A percentile compares a stretch with the other conserved stretches of the same genome.
Conservation (phyloP, 208 protist species). For the Sergeia podlipaevii region DNA sequence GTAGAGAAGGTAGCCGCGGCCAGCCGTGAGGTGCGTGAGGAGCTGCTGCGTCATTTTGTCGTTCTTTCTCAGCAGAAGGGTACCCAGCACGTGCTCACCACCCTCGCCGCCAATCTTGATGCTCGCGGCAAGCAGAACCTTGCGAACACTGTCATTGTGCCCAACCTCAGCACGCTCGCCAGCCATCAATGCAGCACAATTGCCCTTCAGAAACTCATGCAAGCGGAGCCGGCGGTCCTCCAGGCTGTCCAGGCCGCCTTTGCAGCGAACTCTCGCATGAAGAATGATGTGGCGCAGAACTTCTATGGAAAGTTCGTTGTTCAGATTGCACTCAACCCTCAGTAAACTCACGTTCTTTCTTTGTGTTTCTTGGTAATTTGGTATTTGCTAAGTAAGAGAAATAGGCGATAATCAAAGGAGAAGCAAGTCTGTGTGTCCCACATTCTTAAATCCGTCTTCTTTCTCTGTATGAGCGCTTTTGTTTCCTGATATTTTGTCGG, state of each 20-base stretch:
- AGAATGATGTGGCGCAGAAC: constrained; percentile 69
- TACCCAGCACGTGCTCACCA: constrained; percentile 80
- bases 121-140: constrained; percentile 51
- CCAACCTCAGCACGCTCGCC: constrained; percentile 47
- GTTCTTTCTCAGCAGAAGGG: constrained; percentile 59
- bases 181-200: constrained; percentile 69
- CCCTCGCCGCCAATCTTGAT: constrained; percentile 65
- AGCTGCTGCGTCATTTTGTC: constrained; percentile 65
- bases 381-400: not conserved
- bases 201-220: constrained; percentile 80
- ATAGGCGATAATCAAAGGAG: no score
- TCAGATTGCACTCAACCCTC: constrained; percentile 37
- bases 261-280: constrained; percentile 26
- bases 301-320: constrained; percentile 89
- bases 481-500: no score
- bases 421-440: no score
- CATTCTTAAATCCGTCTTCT: no score
- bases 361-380: constrained; percentile 3
- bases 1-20: constrained; percentile 71
- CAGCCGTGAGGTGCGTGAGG: constrained; percentile 79
- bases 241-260: constrained; percentile 45
- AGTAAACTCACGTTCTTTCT: not conserved
- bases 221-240: constrained; percentile 39
- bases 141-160: constrained; percentile 38
- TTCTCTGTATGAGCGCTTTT: no score